Conservation (phyloP, 495 filamentous ascomycete genomes). For the Cairneyella variabilis region DNA sequence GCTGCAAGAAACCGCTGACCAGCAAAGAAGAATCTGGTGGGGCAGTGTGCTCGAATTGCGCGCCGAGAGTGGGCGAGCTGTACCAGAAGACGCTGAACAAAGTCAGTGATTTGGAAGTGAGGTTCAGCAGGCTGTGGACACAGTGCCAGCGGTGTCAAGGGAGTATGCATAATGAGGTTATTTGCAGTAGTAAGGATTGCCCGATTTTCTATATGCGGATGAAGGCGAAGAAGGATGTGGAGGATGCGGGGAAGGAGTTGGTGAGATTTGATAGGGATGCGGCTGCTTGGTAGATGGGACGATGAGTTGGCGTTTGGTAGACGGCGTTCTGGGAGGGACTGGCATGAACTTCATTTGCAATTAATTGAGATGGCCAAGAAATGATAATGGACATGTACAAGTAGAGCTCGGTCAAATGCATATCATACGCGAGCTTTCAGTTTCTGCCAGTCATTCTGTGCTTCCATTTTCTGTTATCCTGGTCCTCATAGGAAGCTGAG, state of each 20-base stretch:
- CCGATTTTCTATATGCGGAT: slow-evolving; percentile 99
- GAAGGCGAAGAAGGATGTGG: slow-evolving; percentile 99
- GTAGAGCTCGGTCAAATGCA: no score
- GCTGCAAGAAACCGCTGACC: slow-evolving; percentile 91
- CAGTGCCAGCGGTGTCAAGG: slow-evolving; percentile 98
- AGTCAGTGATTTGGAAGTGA: slow-evolving; percentile 85
- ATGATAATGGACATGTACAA: no score
- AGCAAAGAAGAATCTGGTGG: slow-evolving; percentile 75
- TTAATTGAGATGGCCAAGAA: no score
- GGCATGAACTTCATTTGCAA: no score
- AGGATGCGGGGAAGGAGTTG: slow-evolving; percentile 90
- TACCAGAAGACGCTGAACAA: slow-evolving; percentile 88
- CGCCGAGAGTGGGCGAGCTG: slow-evolving; percentile 81
- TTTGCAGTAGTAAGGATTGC: slow-evolving; percentile 93
- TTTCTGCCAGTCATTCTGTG: no score
- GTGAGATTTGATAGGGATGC: slow-evolving; percentile 83
- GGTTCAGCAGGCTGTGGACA: slow-evolving; percentile 93
- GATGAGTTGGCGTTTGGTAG: no score
- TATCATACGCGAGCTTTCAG: no score
- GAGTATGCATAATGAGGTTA: slow-evolving; percentile 95
- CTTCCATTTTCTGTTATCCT: no score
- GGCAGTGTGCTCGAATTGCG: slow-evolving; percentile 83
- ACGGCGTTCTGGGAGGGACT: no score
- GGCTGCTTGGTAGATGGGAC: slow-evolving; percentile 38
- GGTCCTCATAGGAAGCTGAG: no score